Conservation (phyloP, 148 eudicot species). For the Agrostemma githago region DNA sequence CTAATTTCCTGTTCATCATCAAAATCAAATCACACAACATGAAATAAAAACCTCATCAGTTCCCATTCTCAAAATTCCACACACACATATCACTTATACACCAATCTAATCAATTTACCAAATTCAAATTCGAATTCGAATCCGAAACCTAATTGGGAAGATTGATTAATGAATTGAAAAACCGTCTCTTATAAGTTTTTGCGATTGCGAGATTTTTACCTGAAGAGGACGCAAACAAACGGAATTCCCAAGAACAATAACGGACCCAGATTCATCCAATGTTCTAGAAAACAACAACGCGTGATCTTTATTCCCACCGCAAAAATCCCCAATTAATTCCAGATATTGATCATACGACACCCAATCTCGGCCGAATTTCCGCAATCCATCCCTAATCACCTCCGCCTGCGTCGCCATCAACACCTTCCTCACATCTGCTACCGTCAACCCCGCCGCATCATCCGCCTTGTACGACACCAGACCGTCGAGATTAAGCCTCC, state of each 20-base stretch:
- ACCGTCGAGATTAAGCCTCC: not conserved
- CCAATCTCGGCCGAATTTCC: slow-evolving; percentile 30
- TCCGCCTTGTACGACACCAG: not conserved
- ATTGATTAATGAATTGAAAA: not conserved
- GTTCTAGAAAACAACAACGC: slow-evolving; percentile 48
- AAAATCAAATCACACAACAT: slow-evolving; percentile 31
- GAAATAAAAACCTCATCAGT: slow-evolving; percentile 56
- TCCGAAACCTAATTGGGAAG: not conserved
- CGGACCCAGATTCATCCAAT: slow-evolving; percentile 71
- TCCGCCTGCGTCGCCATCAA: slow-evolving; percentile 55
- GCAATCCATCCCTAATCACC: slow-evolving; percentile 39
- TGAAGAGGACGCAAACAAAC: slow-evolving; percentile 78
- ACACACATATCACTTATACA: not conserved
- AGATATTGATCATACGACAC: slow-evolving; percentile 46
- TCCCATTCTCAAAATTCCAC: slow-evolving; percentile 22
- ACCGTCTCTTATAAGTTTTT: not conserved
- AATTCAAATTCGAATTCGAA: not conserved
- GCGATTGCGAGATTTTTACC: slow-evolving; percentile 35
- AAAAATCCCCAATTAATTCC: slow-evolving; percentile 37
- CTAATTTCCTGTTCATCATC: slow-evolving; percentile 56
- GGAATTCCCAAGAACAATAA: slow-evolving; percentile 65
- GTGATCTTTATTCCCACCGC: slow-evolving; percentile 36
- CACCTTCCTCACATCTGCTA: slow-evolving; percentile 56
- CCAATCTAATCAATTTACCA: not conserved
- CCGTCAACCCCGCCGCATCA: slow-evolving; percentile 27